Conservation (phyloP, 495 filamentous ascomycete genomes). For the Tuber calosporum region DNA sequence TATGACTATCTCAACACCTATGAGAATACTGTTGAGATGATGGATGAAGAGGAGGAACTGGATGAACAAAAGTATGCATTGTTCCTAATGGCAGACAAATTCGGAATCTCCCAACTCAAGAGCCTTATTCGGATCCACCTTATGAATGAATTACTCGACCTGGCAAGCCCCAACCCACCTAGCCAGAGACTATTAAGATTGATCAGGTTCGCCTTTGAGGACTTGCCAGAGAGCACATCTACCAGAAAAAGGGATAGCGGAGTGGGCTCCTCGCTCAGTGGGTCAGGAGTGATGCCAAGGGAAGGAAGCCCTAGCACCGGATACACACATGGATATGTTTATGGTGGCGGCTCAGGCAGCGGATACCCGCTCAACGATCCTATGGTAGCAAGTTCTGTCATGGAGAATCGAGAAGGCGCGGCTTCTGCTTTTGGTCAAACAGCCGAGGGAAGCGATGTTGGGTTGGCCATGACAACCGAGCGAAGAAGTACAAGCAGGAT, state of each 20-base stretch:
- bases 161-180: slow-evolving; percentile 33
- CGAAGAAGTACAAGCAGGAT: slow-evolving; percentile 36
- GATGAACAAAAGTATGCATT: slow-evolving; percentile 42
- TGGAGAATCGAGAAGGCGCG: slow-evolving; percentile 39
- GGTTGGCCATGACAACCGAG: slow-evolving; percentile 38
- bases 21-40: slow-evolving; percentile 36
- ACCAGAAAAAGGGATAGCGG: slow-evolving; percentile 39
- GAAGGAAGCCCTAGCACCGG: slow-evolving; percentile 38
- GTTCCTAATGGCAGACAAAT: slow-evolving; percentile 42
- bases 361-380: slow-evolving; percentile 38
- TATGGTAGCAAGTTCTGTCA: slow-evolving; percentile 32
- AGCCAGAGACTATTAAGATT: slow-evolving; percentile 34
- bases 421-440: slow-evolving; percentile 35
- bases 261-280: slow-evolving; percentile 34
- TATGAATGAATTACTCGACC: slow-evolving; percentile 40
- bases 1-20: slow-evolving; percentile 37
- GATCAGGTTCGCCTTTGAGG: slow-evolving; percentile 41
- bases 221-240: slow-evolving; percentile 38
- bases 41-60: slow-evolving; percentile 41
- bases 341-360: slow-evolving; percentile 33
- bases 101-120: slow-evolving; percentile 42
- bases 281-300: slow-evolving; percentile 30
- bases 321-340: slow-evolving; percentile 39
- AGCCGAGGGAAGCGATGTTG: slow-evolving; percentile 34
- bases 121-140: slow-evolving; percentile 41